Conservation (phyloP, 2,329 filamentous ascomycete species). For the Coniochaeta ligniaria region DNA sequence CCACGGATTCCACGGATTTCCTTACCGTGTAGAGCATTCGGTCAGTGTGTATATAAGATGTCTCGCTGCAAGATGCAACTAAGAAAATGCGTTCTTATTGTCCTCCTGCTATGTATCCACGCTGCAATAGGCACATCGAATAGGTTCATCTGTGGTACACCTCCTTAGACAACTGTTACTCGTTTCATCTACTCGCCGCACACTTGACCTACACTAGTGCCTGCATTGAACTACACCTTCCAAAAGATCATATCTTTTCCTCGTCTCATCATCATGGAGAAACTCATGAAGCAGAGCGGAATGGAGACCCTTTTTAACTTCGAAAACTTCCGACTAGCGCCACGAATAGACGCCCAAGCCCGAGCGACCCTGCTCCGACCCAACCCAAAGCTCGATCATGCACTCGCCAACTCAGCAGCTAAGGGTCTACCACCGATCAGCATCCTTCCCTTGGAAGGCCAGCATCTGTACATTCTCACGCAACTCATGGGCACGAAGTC, state of each 20-base stretch:
- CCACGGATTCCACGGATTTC: neutral
- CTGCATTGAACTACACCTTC: too few species aligned
- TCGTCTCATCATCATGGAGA: neutral
- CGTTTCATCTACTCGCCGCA: too few species aligned
- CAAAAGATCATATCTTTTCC: too few species aligned
- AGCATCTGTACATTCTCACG: constrained; percentile 29
- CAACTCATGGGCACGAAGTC: constrained; percentile 23
- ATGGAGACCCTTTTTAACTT: neutral
- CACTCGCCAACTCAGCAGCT: constrained; percentile 20
- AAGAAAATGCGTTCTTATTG: neutral
- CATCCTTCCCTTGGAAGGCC: constrained; percentile 25
- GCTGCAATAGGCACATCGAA: too few species aligned
- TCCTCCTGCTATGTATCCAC: too few species aligned
- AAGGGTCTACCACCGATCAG: constrained; percentile 28
- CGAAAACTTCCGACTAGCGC: constrained; percentile 3
- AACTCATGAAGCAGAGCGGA: too few species aligned
- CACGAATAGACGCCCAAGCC: constrained; percentile 8
- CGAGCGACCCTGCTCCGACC: constrained; percentile 10
- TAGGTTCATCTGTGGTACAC: too few species aligned
- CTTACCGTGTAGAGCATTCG: neutral
- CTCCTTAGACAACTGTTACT: too few species aligned
- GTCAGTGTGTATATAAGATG: neutral
- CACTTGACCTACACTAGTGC: too few species aligned
- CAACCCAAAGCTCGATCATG: constrained; percentile 18
- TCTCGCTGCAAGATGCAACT: neutral